These are phyloP conservation scores for Colletotrichum camelliae DNA, from an alignment of 2,329 filamentous ascomycete genomes.

Conservation along the genomic window DNA sequence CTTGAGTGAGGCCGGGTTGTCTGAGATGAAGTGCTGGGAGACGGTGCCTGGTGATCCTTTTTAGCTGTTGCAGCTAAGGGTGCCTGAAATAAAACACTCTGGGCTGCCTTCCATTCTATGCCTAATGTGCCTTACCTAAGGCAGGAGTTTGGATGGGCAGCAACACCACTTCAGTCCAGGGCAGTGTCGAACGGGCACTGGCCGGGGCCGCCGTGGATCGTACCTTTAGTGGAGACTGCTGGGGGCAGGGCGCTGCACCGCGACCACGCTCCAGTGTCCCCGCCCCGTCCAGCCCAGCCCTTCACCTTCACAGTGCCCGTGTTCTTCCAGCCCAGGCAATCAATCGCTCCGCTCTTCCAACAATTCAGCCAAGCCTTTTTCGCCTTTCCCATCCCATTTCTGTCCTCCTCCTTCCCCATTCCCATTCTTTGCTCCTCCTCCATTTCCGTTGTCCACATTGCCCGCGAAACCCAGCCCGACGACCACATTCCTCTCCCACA, in stretches of 20 bases:
- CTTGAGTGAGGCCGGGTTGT: background rate
- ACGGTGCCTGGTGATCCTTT: background rate
- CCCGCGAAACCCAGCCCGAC: background rate
- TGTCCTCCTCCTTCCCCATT: background rate
- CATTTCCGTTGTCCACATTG: background rate
- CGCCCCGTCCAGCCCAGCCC: background rate
- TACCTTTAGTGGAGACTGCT: background rate
- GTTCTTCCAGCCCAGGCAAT: background rate
- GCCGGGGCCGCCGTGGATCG: background rate
- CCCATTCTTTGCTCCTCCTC: background rate
- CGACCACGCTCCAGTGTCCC: background rate
- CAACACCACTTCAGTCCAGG: background rate
- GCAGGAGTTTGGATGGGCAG: background rate
- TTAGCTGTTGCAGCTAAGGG: background rate
- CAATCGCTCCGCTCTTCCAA: background rate
- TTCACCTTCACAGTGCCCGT: background rate
- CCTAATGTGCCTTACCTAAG: background rate
- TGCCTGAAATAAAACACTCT: background rate
- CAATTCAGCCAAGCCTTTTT: background rate
- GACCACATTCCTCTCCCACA: background rate
- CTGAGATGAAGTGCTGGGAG: background rate
- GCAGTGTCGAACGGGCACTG: background rate
- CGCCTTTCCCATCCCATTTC: conserved; percentile 3
- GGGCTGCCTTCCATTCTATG: background rate
- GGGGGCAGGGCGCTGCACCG: background rate